Base-by-base conservation (phyloP, 2,329 filamentous ascomycete species). In the Colletotrichum orbiculare region DNA sequence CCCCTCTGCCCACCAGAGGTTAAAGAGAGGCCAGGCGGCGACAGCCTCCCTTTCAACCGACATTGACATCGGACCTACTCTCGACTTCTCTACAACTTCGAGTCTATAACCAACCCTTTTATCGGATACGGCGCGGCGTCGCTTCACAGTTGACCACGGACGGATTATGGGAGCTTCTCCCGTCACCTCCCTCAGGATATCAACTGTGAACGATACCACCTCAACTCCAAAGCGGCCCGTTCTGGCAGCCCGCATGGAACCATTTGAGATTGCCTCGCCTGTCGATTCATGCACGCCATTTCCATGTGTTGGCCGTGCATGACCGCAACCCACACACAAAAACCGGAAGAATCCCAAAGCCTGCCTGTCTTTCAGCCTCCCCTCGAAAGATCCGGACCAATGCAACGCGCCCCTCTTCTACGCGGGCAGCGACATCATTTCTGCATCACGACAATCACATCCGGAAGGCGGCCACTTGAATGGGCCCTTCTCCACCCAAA, bases 1-100 rank as follows among this genome's bases (percentile, higher is more conserved):
- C 87, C 76, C 85, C 87, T 77, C 84, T 89, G 68, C 87, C 87
- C 75, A 89, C 88, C 80, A 82, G 84, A 73, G 81, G 79, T 71
- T 87, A 87, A 73, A 45, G 37, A 72, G 49, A 55, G 39, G 33
- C 13, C 60, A 6, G 25, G 46, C 41, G 47, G 56, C 50, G 42
- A 38, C 8, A 48, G 63, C 62, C 58, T 62, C n/a, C 46, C 56
- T 54, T 48, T 17, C 34, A 64, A 13, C 39, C 47, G 42, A 65
- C 58, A 46, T 48, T 54, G 60, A 58, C 39, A 8, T 54, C 25
- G 15, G 8, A 33, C 17, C 13, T 17, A 9, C 25, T 53, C 15
- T 11, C 17, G 4, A 41, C 47, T 64, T 43, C 25, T n/a, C 53
- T 37, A 33, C 33, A 46, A 37, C 41, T 7, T 6, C 15, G 59